Conservation (phyloP, 108 stramenopile species). For the Pseudonitzschia delicatissima region DNA sequence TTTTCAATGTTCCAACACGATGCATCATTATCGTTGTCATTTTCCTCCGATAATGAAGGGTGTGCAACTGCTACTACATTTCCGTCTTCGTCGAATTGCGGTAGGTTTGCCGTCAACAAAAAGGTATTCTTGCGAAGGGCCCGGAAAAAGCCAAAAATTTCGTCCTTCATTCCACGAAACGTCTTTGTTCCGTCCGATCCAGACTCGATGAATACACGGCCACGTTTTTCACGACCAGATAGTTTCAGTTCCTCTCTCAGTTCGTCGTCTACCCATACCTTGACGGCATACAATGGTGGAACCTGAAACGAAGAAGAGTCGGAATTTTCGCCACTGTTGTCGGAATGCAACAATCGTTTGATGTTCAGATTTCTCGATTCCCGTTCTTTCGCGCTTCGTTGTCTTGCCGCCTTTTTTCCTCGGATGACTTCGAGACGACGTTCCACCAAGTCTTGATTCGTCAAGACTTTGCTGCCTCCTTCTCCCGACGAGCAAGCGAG, state of each 20-base stretch:
- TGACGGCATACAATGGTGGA: slow-evolving; percentile 67
- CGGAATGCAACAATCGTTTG: slow-evolving; percentile 36
- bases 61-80: slow-evolving; percentile 20
- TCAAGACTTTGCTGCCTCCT: not conserved
- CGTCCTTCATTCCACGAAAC: slow-evolving; percentile 56
- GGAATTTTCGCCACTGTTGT: slow-evolving; percentile 1
- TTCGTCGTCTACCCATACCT: slow-evolving; percentile 62
- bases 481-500: not conserved
- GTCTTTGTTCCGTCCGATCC: slow-evolving; percentile 43
- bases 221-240: slow-evolving; percentile 82
- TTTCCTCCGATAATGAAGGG: slow-evolving; percentile 2
- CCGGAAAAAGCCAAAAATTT: slow-evolving; percentile 77
- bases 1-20: slow-evolving; percentile 46
- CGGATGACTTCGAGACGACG: slow-evolving; percentile 52
- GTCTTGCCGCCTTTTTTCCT: slow-evolving; percentile 42
- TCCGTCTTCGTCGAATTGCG: slow-evolving; percentile 53
- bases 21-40: not conserved
- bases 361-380: slow-evolving; percentile 46
- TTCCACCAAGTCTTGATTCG: slow-evolving; percentile 60
- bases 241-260: slow-evolving; percentile 66
- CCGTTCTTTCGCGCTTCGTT: slow-evolving; percentile 44
- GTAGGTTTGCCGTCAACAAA: slow-evolving; percentile 61
- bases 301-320: slow-evolving; percentile 3
- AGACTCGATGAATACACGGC: slow-evolving; percentile 76
- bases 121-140: slow-evolving; percentile 68